Conservation (phyloP, 768 basidiomycete genomes). For the Hericium erinaceus region DNA sequence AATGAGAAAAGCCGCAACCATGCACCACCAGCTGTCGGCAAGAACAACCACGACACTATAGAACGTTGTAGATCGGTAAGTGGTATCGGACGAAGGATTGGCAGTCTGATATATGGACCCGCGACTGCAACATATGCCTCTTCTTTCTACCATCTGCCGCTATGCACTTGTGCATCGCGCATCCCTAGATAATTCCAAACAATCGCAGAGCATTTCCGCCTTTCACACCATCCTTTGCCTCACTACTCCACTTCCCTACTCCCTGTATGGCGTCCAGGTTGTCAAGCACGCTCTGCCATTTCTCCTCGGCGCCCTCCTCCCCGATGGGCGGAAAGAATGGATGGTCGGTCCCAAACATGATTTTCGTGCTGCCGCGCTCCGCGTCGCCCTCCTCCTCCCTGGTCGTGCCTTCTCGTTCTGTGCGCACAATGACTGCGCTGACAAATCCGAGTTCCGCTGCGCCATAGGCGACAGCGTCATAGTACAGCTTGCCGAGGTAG, state of each 20-base stretch:
- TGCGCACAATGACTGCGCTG: constrained; percentile 57
- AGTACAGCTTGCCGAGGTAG: constrained; percentile 72
- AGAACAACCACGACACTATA: too few species aligned
- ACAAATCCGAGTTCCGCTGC: constrained; percentile 78
- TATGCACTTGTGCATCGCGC: not conserved
- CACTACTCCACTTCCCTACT: constrained; percentile 50
- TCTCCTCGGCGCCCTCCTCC: constrained; percentile 42
- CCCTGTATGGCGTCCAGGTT: constrained; percentile 72
- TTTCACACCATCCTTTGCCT: constrained; percentile 54
- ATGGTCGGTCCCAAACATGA: constrained; percentile 84
- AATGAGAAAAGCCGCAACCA: too few species aligned
- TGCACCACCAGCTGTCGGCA: too few species aligned
- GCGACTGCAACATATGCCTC: too few species aligned
- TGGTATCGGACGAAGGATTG: too few species aligned
- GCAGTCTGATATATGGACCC: too few species aligned
- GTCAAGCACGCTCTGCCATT: constrained; percentile 81
- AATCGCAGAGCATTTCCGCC: constrained; percentile 67
- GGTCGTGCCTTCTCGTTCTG: constrained; percentile 19
- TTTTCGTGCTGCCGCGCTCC: constrained; percentile 43
- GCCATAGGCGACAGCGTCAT: constrained; percentile 86
- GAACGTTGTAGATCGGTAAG: too few species aligned
- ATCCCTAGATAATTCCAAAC: constrained; percentile 32
- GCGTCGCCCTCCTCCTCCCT: constrained; percentile 22
- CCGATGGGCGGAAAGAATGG: constrained; percentile 84
- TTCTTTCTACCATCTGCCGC: too few species aligned